Base-by-base conservation (phyloP, 805 yeast genomes). In the Zygosaccharomyces siamensis region DNA sequence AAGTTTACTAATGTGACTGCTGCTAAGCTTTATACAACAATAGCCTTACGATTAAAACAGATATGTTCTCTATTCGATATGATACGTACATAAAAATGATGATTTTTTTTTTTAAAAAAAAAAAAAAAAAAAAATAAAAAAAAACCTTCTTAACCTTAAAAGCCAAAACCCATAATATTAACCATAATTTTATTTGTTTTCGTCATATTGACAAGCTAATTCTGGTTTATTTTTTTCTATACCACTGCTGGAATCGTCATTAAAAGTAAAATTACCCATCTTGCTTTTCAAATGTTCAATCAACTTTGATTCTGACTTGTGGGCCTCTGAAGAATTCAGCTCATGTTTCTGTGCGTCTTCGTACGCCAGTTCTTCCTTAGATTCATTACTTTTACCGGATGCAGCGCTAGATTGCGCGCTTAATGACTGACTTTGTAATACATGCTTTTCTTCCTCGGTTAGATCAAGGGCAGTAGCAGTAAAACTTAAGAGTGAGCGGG, bases 401-500 rank as follows among this genome's bases (percentile, higher is more conserved):
- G 51, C 47, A n/a, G 58, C 49, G 47, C 64, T 61, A 20, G 50
- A 47, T 43, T 56, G 55, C 39, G 65, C 63, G 11, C 63, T 60
- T 21, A 58, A 40, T 3, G 59, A 50, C 7, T 52, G 48, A 27
- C 55, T 62, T 27, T 62, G 67, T 16, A 61, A 51, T 23, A 60
- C 55, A 43, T 63, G 66, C 37, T 58, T 66, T 55, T 81, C 90
- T 37, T 83, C 87, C 27, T 79, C 87, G 44, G 79, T 79, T 56
- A 84, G 68, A 54, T 84, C 89, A 55, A 85, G 70, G 26, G 84
- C 74, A 46, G 82, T 74, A 23, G 85, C 82, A 1, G 90, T 82
- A 56, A 84, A 71, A 53, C 81, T 83, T 55, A 84, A 73, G 47
- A 84, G 69, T 0, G 90, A 84, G 60, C 82, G 84, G n/a, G 88